Percentiles rank a stretch among this genome's conserved stretches.
Evolutionary conservation across 306 rosid genomes (phyloP).

Genomic region (Quercus variabilis): DNA sequence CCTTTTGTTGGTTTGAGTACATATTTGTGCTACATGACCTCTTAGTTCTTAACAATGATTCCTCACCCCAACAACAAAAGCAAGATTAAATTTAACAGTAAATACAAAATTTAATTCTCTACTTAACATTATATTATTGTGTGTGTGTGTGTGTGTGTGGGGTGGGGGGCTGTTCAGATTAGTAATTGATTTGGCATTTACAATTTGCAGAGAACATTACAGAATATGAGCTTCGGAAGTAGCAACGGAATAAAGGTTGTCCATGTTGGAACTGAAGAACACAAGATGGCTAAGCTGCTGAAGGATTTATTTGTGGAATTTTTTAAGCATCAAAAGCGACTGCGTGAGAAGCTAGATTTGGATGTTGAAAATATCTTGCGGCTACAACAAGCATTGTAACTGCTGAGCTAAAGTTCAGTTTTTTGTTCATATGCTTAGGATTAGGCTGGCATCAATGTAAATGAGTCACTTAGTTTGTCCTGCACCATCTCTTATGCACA

Average conservation of each 20-base stretch:
- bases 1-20: background rate
- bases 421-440: background rate
- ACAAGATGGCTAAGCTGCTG: conserved; percentile 34
- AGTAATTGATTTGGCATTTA: conserved; percentile 7
- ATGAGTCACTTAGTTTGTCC: background rate
- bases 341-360: conserved; percentile 41
- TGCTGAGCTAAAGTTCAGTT: background rate
- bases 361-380: conserved; percentile 40
- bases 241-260: conserved; percentile 44
- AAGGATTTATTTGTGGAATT: conserved; percentile 44
- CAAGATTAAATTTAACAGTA: background rate
- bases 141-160: too few relatives aligned
- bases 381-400: background rate
- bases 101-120: background rate
- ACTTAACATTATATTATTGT: background rate
- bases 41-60: background rate
- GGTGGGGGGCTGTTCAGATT: background rate
- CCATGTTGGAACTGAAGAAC: conserved; percentile 37
- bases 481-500: background rate
- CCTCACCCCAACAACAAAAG: background rate
- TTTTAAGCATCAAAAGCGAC: conserved; percentile 33
- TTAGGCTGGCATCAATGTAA: background rate
- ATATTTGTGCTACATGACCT: background rate
- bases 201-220: conserved; percentile 28
- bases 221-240: conserved; percentile 1